Conservation (phyloP, 805 yeast species). For the Wickerhamiella hasegawae region DNA sequence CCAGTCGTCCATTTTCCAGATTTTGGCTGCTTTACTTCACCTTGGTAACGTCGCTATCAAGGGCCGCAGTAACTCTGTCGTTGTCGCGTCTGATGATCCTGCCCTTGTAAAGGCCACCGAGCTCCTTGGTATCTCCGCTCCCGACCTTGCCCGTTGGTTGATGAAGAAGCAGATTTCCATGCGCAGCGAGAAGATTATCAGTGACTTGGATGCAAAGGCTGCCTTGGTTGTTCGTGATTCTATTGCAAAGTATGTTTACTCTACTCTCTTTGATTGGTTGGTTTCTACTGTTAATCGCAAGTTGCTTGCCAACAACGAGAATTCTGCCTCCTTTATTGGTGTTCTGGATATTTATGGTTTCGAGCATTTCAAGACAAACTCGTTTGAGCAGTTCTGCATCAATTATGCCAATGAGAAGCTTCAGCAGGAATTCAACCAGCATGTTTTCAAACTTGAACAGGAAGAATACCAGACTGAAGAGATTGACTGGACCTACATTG, state of each 20-base stretch:
- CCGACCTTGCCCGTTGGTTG: slow-evolving; percentile 72
- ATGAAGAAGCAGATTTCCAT: slow-evolving; percentile 83
- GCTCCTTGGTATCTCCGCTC: slow-evolving; percentile 63
- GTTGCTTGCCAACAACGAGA: slow-evolving; percentile 26
- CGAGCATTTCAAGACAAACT: slow-evolving; percentile 86
- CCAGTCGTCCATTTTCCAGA: slow-evolving; percentile 55
- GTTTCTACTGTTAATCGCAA: slow-evolving; percentile 71
- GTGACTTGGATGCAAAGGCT: slow-evolving; percentile 67
- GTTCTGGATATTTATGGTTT: slow-evolving; percentile 95
- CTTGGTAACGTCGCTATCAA: slow-evolving; percentile 83
- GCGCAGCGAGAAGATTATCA: slow-evolving; percentile 80
- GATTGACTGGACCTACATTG: slow-evolving; percentile 93
- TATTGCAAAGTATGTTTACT: slow-evolving; percentile 86
- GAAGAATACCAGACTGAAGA: slow-evolving; percentile 86
- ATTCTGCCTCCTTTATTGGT: slow-evolving; percentile 79
- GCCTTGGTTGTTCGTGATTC: slow-evolving; percentile 90
- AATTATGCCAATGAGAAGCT: slow-evolving; percentile 93
- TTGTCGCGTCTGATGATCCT: slow-evolving; percentile 73
- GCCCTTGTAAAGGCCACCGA: slow-evolving; percentile 69
- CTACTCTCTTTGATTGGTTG: slow-evolving; percentile 90
- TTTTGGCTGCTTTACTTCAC: slow-evolving; percentile 78
- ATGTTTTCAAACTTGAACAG: slow-evolving; percentile 91
- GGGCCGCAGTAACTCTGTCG: slow-evolving; percentile 72
- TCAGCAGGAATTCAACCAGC: slow-evolving; percentile 95
- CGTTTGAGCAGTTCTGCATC: slow-evolving; percentile 95